Evolutionary conservation across 164 flowering plant species (phyloP).

Genomic region (Liriodendron chinense): DNA sequence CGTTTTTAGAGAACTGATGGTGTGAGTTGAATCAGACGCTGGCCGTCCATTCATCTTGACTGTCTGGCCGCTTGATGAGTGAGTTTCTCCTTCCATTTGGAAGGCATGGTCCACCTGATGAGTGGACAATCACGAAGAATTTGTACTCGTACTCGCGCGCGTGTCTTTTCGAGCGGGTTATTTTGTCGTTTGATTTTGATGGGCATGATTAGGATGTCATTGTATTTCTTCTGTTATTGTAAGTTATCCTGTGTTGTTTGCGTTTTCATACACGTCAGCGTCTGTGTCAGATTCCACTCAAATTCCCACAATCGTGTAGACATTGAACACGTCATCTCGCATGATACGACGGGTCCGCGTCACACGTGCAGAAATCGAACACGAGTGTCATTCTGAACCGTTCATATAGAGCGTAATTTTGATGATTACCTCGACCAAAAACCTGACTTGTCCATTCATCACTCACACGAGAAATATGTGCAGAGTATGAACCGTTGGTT

Average conservation of each 20-base stretch:
- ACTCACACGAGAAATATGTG: too few species aligned
- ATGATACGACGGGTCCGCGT: too few species aligned
- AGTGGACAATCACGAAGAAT: background rate
- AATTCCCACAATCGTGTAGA: slow-evolving; percentile 18
- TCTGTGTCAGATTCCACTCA: slow-evolving; percentile 20
- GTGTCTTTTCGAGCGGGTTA: background rate
- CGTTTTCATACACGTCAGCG: slow-evolving; percentile 1
- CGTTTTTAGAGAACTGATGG: too few species aligned
- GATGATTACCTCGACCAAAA: too few species aligned
- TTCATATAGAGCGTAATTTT: too few species aligned
- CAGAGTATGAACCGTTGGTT: too few species aligned
- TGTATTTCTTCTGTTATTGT: background rate
- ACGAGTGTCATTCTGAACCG: too few species aligned
- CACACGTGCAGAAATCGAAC: too few species aligned
- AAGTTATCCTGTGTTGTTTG: slow-evolving; percentile 4
- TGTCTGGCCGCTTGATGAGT: background rate
- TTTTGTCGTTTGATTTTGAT: background rate
- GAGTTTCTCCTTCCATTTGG: background rate
- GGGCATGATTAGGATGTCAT: background rate
- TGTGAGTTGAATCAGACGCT: slow-evolving; percentile 7
- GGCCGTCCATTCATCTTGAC: background rate
- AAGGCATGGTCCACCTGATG: background rate
- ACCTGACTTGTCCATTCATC: too few species aligned
- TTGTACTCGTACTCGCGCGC: background rate
- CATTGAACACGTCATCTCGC: too few species aligned